phyloP scores from a whole-genome alignment of 2,329 filamentous ascomycete species.

The Zalaria sp. region DNA sequence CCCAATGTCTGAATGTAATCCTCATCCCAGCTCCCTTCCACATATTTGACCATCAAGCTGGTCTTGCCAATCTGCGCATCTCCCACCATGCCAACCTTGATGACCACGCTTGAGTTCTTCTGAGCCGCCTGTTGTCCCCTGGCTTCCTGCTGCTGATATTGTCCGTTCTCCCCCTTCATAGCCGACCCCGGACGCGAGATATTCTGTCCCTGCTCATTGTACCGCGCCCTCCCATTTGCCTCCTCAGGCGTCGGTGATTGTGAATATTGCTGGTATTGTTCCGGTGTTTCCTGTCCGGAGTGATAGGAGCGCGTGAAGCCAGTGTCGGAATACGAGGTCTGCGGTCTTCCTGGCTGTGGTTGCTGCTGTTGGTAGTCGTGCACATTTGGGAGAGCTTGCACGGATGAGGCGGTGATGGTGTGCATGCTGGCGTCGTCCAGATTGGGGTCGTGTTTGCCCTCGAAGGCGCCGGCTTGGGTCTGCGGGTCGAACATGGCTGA shows the following conservation, averaged over 20 bases:
- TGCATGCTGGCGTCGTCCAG: slow-evolving; percentile 34
- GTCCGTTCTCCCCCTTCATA: slow-evolving; percentile 9
- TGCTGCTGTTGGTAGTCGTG: slow-evolving; percentile 28
- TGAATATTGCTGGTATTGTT: slow-evolving; percentile 23
- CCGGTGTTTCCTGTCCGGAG: slow-evolving; percentile 25
- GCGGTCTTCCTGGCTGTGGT: slow-evolving; percentile 30
- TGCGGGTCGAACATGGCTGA: neutral
- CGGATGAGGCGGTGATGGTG: slow-evolving; percentile 29
- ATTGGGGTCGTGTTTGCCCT: slow-evolving; percentile 13
- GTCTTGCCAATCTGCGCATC: slow-evolving; percentile 99
- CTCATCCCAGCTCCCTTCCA: slow-evolving; percentile 98
- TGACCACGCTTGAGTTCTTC: slow-evolving; percentile 61
- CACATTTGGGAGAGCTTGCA: slow-evolving; percentile 23
- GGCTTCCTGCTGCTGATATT: slow-evolving; percentile 18
- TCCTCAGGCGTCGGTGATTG: slow-evolving; percentile 28
- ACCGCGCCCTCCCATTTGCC: slow-evolving; percentile 13
- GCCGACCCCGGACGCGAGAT: slow-evolving; percentile 25
- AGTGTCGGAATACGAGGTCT: slow-evolving; percentile 40
- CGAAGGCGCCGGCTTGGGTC: slow-evolving; percentile 2
- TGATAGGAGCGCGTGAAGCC: slow-evolving; percentile 29
- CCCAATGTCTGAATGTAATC: slow-evolving; percentile 97
- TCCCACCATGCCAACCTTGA: slow-evolving; percentile 99
- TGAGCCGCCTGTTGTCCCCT: slow-evolving; percentile 24
- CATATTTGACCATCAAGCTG: slow-evolving; percentile 98
- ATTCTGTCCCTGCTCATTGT: slow-evolving; percentile 14